These are phyloP conservation scores for Dothidotthia symphoricarpi DNA, from an alignment of 2,329 filamentous ascomycete species.

Conservation along the genomic window DNA sequence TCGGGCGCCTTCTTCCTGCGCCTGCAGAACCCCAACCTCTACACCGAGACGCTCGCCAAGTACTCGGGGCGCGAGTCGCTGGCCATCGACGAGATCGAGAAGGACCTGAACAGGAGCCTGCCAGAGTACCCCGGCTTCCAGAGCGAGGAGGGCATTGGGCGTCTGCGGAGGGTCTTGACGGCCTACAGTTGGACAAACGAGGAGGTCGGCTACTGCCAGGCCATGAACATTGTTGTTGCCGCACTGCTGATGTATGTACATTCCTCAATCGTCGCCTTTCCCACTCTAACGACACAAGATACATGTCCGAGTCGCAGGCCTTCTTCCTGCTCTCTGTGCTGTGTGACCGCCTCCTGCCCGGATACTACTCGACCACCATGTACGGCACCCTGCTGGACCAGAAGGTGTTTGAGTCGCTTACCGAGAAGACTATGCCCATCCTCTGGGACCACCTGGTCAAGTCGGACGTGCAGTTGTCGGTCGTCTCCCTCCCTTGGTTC, in stretches of 20 bases:
- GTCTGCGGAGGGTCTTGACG: constrained; percentile 84
- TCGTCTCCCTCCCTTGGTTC: constrained; percentile 97
- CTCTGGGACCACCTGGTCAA: constrained; percentile 98
- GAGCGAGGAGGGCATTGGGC: constrained; percentile 88
- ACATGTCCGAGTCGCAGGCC: constrained; percentile 94
- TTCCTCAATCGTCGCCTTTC: constrained; percentile 6
- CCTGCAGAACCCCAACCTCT: constrained; percentile 80
- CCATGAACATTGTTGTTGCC: constrained; percentile 99
- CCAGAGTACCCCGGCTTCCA: constrained; percentile 98
- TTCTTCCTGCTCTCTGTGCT: constrained; percentile 91
- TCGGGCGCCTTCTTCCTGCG: constrained; percentile 88
- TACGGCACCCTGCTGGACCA: constrained; percentile 96
- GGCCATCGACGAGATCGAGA: constrained; percentile 98
- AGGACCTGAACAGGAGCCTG: constrained; percentile 92
- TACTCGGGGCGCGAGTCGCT: constrained; percentile 84
- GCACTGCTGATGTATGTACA: constrained; percentile 77
- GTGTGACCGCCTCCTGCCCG: constrained; percentile 88
- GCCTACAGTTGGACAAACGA: constrained; percentile 97
- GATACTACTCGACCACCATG: constrained; percentile 99
- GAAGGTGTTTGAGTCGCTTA: constrained; percentile 93
- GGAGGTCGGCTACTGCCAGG: constrained; percentile 96
- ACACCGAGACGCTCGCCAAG: constrained; percentile 78
- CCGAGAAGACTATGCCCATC: constrained; percentile 99
- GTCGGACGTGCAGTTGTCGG: constrained; percentile 93
- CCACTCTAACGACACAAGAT: constrained; percentile 51